Percentiles rank a stretch among this genome's conserved stretches.
phyloP scores from a whole-genome alignment of 768 basidiomycete genomes.

The Phanerochaete carnosa region DNA sequence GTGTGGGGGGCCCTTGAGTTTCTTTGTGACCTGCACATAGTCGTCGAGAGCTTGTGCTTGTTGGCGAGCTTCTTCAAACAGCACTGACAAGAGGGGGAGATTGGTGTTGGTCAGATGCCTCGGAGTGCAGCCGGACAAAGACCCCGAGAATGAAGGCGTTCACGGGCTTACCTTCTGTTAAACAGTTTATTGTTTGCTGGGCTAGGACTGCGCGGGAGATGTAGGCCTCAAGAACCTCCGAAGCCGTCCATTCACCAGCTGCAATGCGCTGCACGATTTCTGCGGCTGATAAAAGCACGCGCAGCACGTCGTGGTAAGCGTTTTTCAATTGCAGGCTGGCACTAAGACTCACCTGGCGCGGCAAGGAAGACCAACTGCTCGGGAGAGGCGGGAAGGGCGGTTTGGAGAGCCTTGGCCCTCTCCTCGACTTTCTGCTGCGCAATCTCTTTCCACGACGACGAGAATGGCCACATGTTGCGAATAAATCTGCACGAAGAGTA shows the following conservation, averaged over 20 bases:
- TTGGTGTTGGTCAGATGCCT: not conserved
- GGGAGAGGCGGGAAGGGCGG: not conserved
- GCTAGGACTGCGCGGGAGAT: conserved; percentile 47
- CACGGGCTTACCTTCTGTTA: conserved; percentile 65
- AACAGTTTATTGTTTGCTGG: conserved; percentile 66
- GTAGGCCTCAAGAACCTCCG: conserved; percentile 42
- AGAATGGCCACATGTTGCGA: conserved; percentile 8
- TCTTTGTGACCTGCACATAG: conserved; percentile 55
- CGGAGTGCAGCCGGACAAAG: not conserved
- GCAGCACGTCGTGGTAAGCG: not conserved
- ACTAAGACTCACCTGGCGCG: conserved; percentile 2
- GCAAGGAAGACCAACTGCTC: not conserved
- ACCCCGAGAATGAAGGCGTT: not conserved
- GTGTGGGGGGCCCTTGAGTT: conserved; percentile 66
- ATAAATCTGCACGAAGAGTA: not conserved
- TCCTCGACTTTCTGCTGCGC: conserved; percentile 1
- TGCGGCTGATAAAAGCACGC: conserved; percentile 26
- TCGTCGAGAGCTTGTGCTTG: conserved; percentile 64
- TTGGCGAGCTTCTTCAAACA: conserved; percentile 64
- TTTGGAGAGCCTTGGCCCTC: not conserved
- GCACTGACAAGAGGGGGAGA: conserved; percentile 44
- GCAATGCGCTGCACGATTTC: conserved; percentile 43
- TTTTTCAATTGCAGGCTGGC: not conserved
- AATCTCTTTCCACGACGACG: not conserved
- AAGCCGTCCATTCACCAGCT: conserved; percentile 42